Evolutionary conservation across 257 asterid species (phyloP).

Genomic region (Capsicum rhomboideum): DNA sequence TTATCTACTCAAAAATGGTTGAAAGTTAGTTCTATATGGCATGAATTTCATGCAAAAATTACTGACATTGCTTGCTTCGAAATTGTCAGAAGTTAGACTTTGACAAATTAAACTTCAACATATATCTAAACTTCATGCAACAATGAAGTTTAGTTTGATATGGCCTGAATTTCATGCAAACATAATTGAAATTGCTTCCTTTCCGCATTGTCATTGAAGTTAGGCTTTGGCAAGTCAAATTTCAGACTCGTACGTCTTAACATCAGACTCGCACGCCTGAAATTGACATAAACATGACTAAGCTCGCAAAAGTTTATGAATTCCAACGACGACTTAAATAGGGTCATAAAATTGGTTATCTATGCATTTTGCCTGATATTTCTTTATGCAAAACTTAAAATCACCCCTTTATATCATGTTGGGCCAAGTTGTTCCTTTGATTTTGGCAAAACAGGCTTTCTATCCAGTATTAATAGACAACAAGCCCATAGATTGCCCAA

Average conservation of each 20-base stretch:
- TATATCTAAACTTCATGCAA: background rate
- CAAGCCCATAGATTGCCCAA: background rate
- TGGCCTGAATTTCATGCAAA: background rate
- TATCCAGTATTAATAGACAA: too few species aligned
- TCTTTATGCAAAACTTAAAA: background rate
- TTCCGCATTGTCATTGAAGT: background rate
- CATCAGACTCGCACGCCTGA: background rate
- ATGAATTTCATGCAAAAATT: too few species aligned
- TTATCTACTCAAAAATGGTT: too few species aligned
- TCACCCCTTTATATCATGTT: background rate
- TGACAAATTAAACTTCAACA: too few species aligned
- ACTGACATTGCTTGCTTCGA: too few species aligned
- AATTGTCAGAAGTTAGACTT: too few species aligned
- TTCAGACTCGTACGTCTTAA: background rate
- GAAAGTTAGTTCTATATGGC: too few species aligned
- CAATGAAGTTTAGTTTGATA: background rate
- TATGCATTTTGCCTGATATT: background rate
- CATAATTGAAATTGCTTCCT: background rate
- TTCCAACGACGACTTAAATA: background rate
- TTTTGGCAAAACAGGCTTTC: too few species aligned
- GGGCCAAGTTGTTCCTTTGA: background rate
- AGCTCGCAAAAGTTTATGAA: background rate
- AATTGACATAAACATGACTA: background rate
- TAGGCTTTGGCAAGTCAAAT: background rate
- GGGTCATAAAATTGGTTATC: background rate